Evolutionary conservation across 306 rosid species (phyloP).

Genomic region (Vicia faba): DNA sequence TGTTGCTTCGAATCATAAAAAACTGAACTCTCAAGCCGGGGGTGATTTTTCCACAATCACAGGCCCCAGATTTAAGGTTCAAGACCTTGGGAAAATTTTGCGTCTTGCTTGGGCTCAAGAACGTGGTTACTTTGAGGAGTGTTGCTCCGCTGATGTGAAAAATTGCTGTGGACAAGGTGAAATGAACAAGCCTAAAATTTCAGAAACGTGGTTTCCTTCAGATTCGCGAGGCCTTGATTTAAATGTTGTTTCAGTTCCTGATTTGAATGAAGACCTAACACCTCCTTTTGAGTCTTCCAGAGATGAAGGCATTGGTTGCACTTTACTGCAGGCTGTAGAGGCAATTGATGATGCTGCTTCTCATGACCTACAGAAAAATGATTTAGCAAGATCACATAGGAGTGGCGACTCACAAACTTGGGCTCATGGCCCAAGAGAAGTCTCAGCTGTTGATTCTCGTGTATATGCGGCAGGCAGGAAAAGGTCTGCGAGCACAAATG

Average conservation of each 20-base stretch:
- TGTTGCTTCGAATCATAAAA: conserved; percentile 47
- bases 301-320: conserved; percentile 86
- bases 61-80: conserved; percentile 75
- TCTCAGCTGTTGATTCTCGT: conserved; percentile 79
- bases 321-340: conserved; percentile 74
- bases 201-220: conserved; percentile 60
- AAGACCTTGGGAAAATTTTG: conserved; percentile 84
- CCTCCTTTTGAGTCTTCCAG: conserved; percentile 88
- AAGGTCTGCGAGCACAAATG: conserved; percentile 66
- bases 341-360: conserved; percentile 89
- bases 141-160: conserved; percentile 64
- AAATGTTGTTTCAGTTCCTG: conserved; percentile 85
- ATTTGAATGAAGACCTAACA: conserved; percentile 88
- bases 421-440: conserved; percentile 66
- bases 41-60: conserved; percentile 48
- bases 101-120: conserved; percentile 76
- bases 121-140: conserved; percentile 62
- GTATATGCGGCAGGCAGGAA: conserved; percentile 59
- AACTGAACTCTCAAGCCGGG: conserved; percentile 51
- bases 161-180: conserved; percentile 62
- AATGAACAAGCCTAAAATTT: conserved; percentile 54
- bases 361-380: conserved; percentile 62
- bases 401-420: conserved; percentile 92
- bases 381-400: conserved; percentile 78
- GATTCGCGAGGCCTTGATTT: conserved; percentile 77